phyloP scores from a whole-genome alignment of 305 asterid species.

The Fraxinus baroniana region DNA sequence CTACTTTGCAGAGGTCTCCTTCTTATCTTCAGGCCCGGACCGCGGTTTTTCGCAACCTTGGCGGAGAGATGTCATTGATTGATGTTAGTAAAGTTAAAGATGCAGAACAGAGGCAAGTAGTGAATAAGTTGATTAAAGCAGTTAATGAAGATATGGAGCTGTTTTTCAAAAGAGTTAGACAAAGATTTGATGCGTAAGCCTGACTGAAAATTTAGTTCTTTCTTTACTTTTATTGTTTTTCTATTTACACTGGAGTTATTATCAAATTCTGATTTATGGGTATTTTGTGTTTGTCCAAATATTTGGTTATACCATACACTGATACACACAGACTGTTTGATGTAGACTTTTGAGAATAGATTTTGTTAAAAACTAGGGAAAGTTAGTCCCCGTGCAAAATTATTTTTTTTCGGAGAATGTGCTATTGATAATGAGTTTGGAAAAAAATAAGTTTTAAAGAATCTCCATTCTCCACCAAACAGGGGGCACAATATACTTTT shows the following conservation, averaged over 20 bases:
- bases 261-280: not conserved
- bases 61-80: slow-evolving; percentile 62
- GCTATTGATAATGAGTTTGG: not conserved
- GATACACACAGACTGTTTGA: not conserved
- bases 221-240: not conserved
- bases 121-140: slow-evolving; percentile 53
- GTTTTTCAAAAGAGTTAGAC: slow-evolving; percentile 63
- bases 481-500: not conserved
- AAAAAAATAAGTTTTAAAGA: not conserved
- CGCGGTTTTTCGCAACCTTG: slow-evolving; percentile 45
- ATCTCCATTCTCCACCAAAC: not conserved
- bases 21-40: slow-evolving; percentile 54
- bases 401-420: not conserved
- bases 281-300: not conserved
- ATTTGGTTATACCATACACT: not conserved
- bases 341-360: not conserved
- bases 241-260: not conserved
- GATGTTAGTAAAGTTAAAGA: slow-evolving; percentile 51
- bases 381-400: not conserved
- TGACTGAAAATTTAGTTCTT: not conserved
- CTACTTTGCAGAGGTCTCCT: slow-evolving; percentile 65
- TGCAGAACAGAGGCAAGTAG: slow-evolving; percentile 47
- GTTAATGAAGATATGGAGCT: slow-evolving; percentile 56
- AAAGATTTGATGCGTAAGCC: slow-evolving; percentile 78
- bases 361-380: not conserved